These are phyloP conservation scores for Plasmodium fragile DNA, from an alignment of 169 alveolate genomes.

Conservation along the genomic window DNA sequence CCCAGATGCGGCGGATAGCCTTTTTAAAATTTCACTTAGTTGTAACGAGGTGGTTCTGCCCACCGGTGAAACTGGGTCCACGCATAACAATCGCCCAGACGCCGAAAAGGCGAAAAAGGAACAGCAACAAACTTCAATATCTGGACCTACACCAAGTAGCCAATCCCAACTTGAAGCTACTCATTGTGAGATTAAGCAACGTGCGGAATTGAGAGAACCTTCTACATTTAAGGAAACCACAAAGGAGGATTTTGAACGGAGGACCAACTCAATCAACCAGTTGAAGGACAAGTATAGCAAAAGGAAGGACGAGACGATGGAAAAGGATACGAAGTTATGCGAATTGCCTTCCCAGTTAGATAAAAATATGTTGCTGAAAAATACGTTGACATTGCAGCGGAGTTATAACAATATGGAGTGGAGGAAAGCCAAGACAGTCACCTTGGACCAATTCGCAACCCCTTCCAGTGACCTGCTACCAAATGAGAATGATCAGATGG, in stretches of 20 bases:
- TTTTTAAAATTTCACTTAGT: constrained; percentile 44
- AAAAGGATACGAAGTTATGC: background rate
- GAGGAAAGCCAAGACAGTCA: constrained; percentile 16
- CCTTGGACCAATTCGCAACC: background rate
- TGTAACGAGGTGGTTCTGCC: constrained; percentile 20
- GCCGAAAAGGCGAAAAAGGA: background rate
- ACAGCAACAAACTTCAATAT: background rate
- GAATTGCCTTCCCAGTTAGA: background rate
- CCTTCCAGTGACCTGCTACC: background rate
- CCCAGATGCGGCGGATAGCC: constrained; percentile 1
- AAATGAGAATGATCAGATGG: background rate
- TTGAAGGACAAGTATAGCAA: background rate
- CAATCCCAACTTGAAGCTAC: background rate
- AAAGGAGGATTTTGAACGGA: background rate
- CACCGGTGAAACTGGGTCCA: background rate
- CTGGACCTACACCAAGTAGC: background rate
- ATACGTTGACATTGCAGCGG: constrained; percentile 14
- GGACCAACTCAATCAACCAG: background rate
- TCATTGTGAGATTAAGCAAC: background rate
- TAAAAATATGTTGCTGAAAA: constrained; percentile 20
- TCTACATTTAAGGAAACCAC: background rate
- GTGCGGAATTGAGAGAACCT: background rate
- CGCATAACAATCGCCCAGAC: background rate
- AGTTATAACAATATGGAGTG: constrained; percentile 12
- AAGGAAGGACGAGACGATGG: background rate